These are phyloP conservation scores for Ogataea haglerorum DNA, from an alignment of 805 yeast species.

Conservation along the genomic window DNA sequence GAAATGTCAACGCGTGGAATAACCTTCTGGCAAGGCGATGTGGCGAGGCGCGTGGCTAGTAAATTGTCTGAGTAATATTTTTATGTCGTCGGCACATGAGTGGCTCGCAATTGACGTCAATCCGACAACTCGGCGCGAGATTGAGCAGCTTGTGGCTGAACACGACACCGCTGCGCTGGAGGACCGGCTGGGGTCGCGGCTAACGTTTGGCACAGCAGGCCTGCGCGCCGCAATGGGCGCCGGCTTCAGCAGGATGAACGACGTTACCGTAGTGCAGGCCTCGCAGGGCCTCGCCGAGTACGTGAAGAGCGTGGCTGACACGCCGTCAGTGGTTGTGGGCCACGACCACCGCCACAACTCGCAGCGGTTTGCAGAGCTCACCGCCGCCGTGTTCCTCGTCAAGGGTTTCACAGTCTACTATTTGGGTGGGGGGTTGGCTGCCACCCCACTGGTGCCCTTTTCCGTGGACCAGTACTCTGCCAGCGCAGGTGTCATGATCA, in stretches of 20 bases:
- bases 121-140: conserved; percentile 50
- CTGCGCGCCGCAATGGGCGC: conserved; percentile 85
- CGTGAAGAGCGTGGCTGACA: conserved; percentile 33
- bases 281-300: conserved; percentile 75
- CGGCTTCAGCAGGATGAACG: conserved; percentile 86
- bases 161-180: conserved; percentile 45
- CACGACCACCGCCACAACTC: conserved; percentile 91
- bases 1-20: conserved; percentile 3
- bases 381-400: conserved; percentile 69
- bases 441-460: conserved; percentile 93
- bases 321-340: conserved; percentile 64
- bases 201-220: conserved; percentile 92
- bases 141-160: conserved; percentile 39
- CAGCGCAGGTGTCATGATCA: conserved; percentile 85
- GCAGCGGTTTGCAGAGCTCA: conserved; percentile 68
- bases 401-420: conserved; percentile 69
- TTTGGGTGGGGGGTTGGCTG: conserved; percentile 51
- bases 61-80: too few species aligned
- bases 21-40: not conserved
- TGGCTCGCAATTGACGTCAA: conserved; percentile 41
- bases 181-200: conserved; percentile 51
- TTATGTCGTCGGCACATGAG: conserved; percentile 27
- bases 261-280: conserved; percentile 84
- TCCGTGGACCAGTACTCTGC: conserved; percentile 62
- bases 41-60: not conserved